phyloP scores from a whole-genome alignment of 2,329 filamentous ascomycete genomes.

The Cercospora brassicicola region DNA sequence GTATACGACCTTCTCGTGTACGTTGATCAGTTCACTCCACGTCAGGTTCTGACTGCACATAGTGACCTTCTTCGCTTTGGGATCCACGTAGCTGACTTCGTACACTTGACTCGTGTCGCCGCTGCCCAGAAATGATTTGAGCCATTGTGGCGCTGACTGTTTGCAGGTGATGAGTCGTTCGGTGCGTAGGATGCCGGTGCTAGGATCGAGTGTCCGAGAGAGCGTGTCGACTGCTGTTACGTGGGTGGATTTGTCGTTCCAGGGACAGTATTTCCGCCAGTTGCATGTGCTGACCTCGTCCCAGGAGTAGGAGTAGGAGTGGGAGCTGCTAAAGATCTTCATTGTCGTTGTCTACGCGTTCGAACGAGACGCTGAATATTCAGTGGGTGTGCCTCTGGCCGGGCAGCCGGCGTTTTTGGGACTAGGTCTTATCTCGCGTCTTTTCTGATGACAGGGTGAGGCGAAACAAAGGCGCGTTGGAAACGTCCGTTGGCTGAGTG shows the following conservation, averaged over 20 bases:
- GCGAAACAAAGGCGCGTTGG: slow-evolving; percentile 10
- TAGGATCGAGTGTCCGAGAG: slow-evolving; percentile 65
- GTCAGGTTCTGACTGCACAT: slow-evolving; percentile 97
- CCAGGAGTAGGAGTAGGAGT: slow-evolving; percentile 97
- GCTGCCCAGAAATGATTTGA: slow-evolving; percentile 75
- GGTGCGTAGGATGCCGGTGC: slow-evolving; percentile 68
- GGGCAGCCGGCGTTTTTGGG: neutral
- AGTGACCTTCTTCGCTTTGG: slow-evolving; percentile 77
- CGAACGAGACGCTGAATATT: neutral
- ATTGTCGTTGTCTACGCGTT: slow-evolving; percentile 52
- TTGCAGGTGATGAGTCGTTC: slow-evolving; percentile 67
- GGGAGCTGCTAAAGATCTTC: slow-evolving; percentile 91
- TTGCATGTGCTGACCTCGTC: slow-evolving; percentile 96
- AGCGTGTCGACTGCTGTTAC: slow-evolving; percentile 94
- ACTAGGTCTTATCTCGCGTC: neutral
- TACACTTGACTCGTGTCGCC: slow-evolving; percentile 84
- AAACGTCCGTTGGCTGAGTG: neutral
- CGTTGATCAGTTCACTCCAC: slow-evolving; percentile 82
- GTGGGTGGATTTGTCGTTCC: slow-evolving; percentile 96
- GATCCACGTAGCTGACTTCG: slow-evolving; percentile 94
- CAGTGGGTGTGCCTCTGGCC: neutral
- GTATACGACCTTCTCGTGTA: slow-evolving; percentile 77
- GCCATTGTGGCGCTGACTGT: slow-evolving; percentile 73
- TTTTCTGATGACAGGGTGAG: neutral
- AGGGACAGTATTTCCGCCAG: slow-evolving; percentile 98